A percentile compares a stretch with the other conserved stretches of the same genome.
These are phyloP conservation scores for Syzygium aromaticum DNA, from an alignment of 345 rosid genomes.

Conservation along the genomic window DNA sequence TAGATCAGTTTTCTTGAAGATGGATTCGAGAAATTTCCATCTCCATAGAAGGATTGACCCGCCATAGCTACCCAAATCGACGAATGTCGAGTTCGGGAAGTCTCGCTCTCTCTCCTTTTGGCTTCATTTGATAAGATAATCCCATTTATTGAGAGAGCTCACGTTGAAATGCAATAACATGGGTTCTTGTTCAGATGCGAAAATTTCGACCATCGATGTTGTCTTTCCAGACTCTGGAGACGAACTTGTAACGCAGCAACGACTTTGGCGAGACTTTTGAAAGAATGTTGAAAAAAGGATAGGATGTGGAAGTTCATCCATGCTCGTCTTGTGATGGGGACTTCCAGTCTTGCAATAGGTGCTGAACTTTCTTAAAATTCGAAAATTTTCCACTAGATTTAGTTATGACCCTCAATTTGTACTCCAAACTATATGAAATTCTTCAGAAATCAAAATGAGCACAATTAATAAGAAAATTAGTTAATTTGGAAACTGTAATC, in stretches of 20 bases:
- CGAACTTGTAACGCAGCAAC: background rate
- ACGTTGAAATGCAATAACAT: background rate
- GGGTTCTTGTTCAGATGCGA: background rate
- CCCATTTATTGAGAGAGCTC: background rate
- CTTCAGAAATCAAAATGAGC: background rate
- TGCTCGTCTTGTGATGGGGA: background rate
- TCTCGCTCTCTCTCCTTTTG: background rate
- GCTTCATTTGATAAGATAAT: background rate
- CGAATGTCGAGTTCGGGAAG: background rate
- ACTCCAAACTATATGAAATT: background rate
- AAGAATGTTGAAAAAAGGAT: background rate
- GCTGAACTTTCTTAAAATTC: background rate
- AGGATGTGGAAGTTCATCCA: background rate
- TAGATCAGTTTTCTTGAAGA: background rate
- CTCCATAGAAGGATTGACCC: background rate
- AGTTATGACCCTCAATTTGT: background rate
- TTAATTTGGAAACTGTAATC: background rate
- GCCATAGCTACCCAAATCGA: background rate
- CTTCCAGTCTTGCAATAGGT: background rate
- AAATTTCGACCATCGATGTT: background rate
- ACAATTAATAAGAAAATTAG: background rate
- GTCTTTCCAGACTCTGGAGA: background rate
- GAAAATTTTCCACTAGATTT: background rate
- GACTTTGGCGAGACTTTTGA: background rate
- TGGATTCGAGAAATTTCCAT: background rate